A percentile compares a stretch with the other conserved stretches of the same genome.
Conservation (phyloP, 139 green algal genomes). For the Tetradesmus lagerheimii region DNA sequence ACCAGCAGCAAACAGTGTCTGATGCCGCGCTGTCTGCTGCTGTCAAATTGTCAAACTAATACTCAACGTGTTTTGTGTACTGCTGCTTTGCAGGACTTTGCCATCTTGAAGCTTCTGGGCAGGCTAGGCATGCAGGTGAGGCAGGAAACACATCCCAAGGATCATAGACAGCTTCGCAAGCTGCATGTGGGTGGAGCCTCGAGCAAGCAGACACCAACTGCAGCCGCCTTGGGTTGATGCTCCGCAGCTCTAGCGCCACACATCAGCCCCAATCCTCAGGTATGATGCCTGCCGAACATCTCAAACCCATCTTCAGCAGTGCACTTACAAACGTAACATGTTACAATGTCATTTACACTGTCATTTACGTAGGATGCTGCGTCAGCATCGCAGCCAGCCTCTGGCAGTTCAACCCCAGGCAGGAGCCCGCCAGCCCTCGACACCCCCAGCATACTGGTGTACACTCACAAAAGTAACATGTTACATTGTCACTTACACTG, state of each 20-base stretch:
- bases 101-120: constrained; percentile 36
- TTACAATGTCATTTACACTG: background rate
- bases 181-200: background rate
- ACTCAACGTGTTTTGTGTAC: background rate
- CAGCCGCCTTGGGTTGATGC: no score
- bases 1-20: background rate
- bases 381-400: background rate
- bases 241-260: no score
- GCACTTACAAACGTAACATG: background rate
- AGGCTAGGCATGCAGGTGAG: constrained; percentile 32
- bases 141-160: background rate
- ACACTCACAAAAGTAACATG: background rate
- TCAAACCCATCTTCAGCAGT: no score
- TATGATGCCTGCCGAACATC: no score
- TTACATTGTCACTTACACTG: background rate
- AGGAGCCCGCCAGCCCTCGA: background rate
- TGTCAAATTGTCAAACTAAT: no score
- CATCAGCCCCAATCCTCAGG: no score
- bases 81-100: constrained; percentile 34
- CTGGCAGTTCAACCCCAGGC: background rate
- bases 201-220: no score
- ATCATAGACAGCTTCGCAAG: background rate
- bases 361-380: background rate
- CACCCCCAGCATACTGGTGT: constrained; percentile 22
- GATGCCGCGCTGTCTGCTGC: no score